Evolutionary conservation across 306 rosid genomes (phyloP), one percentile per base, ranked within the genome.

Genomic region (Fragaria vesca): DNA sequence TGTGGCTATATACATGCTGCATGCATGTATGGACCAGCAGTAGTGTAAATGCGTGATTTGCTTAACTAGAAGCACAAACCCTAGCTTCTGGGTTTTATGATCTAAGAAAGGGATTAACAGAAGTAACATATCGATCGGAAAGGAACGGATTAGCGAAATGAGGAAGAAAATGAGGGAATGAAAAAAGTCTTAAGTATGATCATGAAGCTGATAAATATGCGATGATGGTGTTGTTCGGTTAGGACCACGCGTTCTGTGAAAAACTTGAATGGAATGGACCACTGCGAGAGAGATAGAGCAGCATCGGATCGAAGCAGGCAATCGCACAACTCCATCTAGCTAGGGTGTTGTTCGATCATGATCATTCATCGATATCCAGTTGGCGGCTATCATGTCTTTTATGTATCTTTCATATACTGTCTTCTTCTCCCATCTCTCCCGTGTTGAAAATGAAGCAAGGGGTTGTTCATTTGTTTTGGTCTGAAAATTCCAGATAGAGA

Each of bases 191-290:
- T 12, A 32, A 32, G 20, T 30, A 11, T 30, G 21, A 32, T 32
- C 12, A 32, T 32, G 69, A 16, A 65, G 40, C 32, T 65, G 21
- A 1, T 2, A 62, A 1, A 62, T 15, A 15, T 62, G 69, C 24
- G 45, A 34, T 65, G 69, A 34, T 65, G 10, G 69, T 65, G 18
- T 21, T 16, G 69, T 63, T 63, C 32, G 68, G 43, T 13, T 34
- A 32, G 69, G 69, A 65, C 69, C 69, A 65, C 69, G 69, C 69
- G 45, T 65, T 65, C 69, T 34, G 45, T 32, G 69, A 16, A 17
- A 65, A 34, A 65, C 45, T 65, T 65, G 69, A 65, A 65, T 65
- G 21, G 24, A 34, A 65, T 65, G 69, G 69, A 65, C 69, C 69
- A 34, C 69, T 65, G 69, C n/a, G 15, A 26, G 28, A 55, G 62